A percentile compares a stretch with the other conserved stretches of the same genome.
Conservation (phyloP, 192 early-diverging fungal genomes). For the Coemansia sp. region DNA sequence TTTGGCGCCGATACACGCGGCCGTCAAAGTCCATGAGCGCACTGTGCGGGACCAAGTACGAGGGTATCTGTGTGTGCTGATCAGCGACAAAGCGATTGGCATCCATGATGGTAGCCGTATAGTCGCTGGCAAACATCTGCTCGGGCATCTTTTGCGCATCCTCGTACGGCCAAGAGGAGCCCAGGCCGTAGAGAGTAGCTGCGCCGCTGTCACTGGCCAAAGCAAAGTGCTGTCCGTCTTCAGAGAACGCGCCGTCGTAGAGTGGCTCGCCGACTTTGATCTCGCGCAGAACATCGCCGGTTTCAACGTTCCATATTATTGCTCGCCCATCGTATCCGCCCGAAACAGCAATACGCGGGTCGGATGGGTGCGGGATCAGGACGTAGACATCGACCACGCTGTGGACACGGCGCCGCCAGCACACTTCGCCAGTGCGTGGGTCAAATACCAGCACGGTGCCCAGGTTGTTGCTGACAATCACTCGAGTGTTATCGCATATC, state of each 20-base stretch:
- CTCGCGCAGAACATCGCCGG: constrained; percentile 60
- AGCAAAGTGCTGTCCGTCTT: constrained; percentile 75
- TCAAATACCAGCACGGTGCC: constrained; percentile 73
- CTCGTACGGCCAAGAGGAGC: constrained; percentile 48
- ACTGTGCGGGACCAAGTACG: constrained; percentile 65
- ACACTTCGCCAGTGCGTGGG: constrained; percentile 62
- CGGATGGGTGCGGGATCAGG: constrained; percentile 73
- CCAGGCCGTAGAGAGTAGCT: constrained; percentile 72
- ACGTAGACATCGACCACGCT: constrained; percentile 67
- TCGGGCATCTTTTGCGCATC: constrained; percentile 61
- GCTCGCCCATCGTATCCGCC: constrained; percentile 83
- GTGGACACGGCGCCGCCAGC: constrained; percentile 43
- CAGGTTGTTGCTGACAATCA: constrained; percentile 70
- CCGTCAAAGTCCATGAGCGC: constrained; percentile 70
- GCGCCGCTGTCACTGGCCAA: constrained; percentile 73
- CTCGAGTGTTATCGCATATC: constrained; percentile 67
- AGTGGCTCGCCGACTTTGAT: constrained; percentile 60
- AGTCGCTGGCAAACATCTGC: constrained; percentile 81
- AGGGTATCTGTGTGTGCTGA: constrained; percentile 69
- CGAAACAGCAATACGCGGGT: constrained; percentile 71
- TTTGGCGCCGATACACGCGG: constrained; percentile 65
- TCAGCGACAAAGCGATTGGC: constrained; percentile 71
- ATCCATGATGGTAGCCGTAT: constrained; percentile 67
- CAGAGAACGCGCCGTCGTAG: constrained; percentile 74
- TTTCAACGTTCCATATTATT: constrained; percentile 77